phyloP scores from a whole-genome alignment of 805 yeast species.

The Pichia rugopelliculosa region DNA sequence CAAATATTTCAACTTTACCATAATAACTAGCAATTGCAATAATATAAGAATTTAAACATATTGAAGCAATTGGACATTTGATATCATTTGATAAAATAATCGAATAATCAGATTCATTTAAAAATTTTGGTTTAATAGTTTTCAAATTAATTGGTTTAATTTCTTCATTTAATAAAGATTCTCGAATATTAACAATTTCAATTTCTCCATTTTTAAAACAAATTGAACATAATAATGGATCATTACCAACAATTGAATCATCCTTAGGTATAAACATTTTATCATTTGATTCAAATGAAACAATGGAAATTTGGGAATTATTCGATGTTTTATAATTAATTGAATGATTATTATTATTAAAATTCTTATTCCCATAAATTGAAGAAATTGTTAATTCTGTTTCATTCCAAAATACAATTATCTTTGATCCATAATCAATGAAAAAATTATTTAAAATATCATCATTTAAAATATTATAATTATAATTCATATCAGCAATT shows the following conservation, averaged over 20 bases:
- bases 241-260: constrained; percentile 22
- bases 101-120: constrained; percentile 16
- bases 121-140: constrained; percentile 22
- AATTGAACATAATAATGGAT: constrained; percentile 25
- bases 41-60: constrained; percentile 24
- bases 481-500: constrained; percentile 3
- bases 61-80: constrained; percentile 20
- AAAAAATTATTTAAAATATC: constrained; percentile 9
- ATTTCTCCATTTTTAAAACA: constrained; percentile 35
- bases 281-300: constrained; percentile 20
- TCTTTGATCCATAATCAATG: constrained; percentile 28
- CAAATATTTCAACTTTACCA: constrained; percentile 37
- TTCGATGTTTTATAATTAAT: constrained; percentile 1
- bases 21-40: constrained; percentile 35
- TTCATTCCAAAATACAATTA: constrained; percentile 18
- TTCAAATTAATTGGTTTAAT: constrained; percentile 5
- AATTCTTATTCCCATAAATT: constrained; percentile 7
- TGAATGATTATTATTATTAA: constrained; percentile 1
- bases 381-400: constrained; percentile 18
- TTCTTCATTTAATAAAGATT: constrained; percentile 11
- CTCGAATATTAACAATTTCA: constrained; percentile 36
- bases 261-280: constrained; percentile 13
- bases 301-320: constrained; percentile 14
- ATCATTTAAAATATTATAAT: neutral
- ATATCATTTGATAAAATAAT: constrained; percentile 14